Evolutionary conservation across 495 filamentous ascomycete genomes (phyloP).

Genomic region (Hypomontagnella submonticulosa): DNA sequence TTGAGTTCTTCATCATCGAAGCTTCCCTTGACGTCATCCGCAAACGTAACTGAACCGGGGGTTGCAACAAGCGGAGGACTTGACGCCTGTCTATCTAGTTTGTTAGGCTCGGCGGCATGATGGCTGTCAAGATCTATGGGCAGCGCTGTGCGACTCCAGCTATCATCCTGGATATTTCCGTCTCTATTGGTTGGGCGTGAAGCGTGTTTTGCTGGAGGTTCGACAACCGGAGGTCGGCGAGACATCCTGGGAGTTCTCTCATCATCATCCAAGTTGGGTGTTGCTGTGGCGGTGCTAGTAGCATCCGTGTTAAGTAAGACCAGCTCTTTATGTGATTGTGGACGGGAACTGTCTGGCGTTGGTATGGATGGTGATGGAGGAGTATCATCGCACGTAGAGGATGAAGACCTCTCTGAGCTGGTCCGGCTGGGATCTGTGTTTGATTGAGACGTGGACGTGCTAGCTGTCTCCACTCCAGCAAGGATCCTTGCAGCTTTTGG

Average conservation of each 20-base stretch:
- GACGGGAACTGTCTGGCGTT: slow-evolving; percentile 60
- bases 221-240: slow-evolving; percentile 12
- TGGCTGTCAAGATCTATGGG: slow-evolving; percentile 50
- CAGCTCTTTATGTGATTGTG: slow-evolving; percentile 54
- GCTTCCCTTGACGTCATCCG: slow-evolving; percentile 28
- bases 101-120: slow-evolving; percentile 7
- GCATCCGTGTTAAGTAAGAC: slow-evolving; percentile 9
- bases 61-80: slow-evolving; percentile 26
- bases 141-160: slow-evolving; percentile 51
- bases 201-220: slow-evolving; percentile 21
- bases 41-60: slow-evolving; percentile 36
- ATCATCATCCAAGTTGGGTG: slow-evolving; percentile 7
- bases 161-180: slow-evolving; percentile 39
- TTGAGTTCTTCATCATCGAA: slow-evolving; percentile 28
- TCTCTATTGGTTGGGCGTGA: slow-evolving; percentile 23
- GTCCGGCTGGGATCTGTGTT: slow-evolving; percentile 45
- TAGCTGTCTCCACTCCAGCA: slow-evolving; percentile 33
- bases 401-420: slow-evolving; percentile 59
- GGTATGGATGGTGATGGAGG: slow-evolving; percentile 55
- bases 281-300: slow-evolving; percentile 4
- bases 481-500: slow-evolving; percentile 42
- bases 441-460: slow-evolving; percentile 41
- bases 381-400: slow-evolving; percentile 56
- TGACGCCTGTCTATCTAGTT: slow-evolving; percentile 1
- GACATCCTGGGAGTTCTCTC: slow-evolving; percentile 16